phyloP scores from a whole-genome alignment of 345 rosid genomes.

The Reutealis trisperma region DNA sequence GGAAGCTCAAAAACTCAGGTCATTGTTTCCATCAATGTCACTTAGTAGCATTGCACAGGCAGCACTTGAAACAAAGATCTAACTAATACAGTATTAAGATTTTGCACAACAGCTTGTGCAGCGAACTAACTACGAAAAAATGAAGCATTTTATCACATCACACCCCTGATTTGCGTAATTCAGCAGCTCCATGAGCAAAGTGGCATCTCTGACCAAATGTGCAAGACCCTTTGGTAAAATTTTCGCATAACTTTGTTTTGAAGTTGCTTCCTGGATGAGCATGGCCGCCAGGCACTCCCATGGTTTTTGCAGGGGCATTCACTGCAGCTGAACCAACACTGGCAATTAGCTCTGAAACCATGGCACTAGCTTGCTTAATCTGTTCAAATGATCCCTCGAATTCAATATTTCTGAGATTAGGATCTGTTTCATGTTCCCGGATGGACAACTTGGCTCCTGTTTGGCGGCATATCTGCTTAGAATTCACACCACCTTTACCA shows the following conservation, averaged over 20 bases:
- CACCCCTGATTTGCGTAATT: constrained; percentile 53
- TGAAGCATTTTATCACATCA: background rate
- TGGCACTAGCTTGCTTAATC: constrained; percentile 74
- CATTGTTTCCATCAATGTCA: background rate
- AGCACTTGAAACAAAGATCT: constrained; percentile 3
- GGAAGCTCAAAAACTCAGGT: background rate
- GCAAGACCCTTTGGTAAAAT: constrained; percentile 74
- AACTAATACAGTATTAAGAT: constrained; percentile 10
- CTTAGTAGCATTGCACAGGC: constrained; percentile 15
- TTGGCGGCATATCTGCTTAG: constrained; percentile 74
- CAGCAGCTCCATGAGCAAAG: constrained; percentile 92
- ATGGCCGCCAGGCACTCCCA: constrained; percentile 42
- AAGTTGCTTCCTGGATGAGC: constrained; percentile 55
- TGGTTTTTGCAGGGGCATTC: constrained; percentile 27
- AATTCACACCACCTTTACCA: constrained; percentile 78
- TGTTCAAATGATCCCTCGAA: constrained; percentile 87
- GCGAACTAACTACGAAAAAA: background rate
- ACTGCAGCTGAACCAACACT: constrained; percentile 48
- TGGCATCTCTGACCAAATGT: constrained; percentile 88
- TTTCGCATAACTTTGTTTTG: constrained; percentile 86
- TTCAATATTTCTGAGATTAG: constrained; percentile 68
- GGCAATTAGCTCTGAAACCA: constrained; percentile 72
- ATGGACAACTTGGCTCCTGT: constrained; percentile 80
- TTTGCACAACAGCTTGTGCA: constrained; percentile 16
- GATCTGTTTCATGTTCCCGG: constrained; percentile 67